These are phyloP conservation scores for Nepenthes mirabilis DNA, from an alignment of 148 eudicot species.

Conservation along the genomic window DNA sequence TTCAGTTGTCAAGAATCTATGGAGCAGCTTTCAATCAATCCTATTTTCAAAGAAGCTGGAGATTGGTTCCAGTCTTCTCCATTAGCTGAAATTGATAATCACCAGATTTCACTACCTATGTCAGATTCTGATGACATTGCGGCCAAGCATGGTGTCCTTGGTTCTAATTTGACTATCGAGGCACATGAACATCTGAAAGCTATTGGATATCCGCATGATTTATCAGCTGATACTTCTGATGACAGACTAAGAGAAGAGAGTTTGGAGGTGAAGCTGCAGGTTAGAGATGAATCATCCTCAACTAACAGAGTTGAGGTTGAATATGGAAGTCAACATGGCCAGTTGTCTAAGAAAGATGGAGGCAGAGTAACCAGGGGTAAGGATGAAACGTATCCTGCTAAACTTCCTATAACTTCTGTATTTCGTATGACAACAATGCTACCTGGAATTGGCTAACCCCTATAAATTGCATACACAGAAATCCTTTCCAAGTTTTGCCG, in stretches of 20 bases:
- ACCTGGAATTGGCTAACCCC: background rate
- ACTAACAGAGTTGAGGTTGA: constrained; percentile 29
- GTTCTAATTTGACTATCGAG: constrained; percentile 6
- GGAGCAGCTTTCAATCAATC: constrained; percentile 20
- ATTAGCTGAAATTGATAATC: constrained; percentile 16
- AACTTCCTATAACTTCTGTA: background rate
- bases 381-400: constrained; percentile 5
- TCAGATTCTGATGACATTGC: constrained; percentile 20
- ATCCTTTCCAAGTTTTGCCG: too few species aligned
- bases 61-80: constrained; percentile 11
- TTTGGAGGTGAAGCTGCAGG: constrained; percentile 20
- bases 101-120: constrained; percentile 12
- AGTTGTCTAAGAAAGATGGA: constrained; percentile 21
- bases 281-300: constrained; percentile 20
- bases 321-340: constrained; percentile 25
- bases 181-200: constrained; percentile 16
- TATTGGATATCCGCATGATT: constrained; percentile 13
- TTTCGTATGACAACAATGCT: background rate
- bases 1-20: constrained; percentile 30
- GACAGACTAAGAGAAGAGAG: constrained; percentile 20
- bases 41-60: constrained; percentile 22
- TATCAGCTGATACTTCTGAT: constrained; percentile 14
- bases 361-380: constrained; percentile 48
- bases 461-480: background rate
- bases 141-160: constrained; percentile 17